Evolutionary conservation across 805 yeast genomes (phyloP), one percentile per base, ranked within the genome.

Genomic region (Saccharomycopsis fermentans): DNA sequence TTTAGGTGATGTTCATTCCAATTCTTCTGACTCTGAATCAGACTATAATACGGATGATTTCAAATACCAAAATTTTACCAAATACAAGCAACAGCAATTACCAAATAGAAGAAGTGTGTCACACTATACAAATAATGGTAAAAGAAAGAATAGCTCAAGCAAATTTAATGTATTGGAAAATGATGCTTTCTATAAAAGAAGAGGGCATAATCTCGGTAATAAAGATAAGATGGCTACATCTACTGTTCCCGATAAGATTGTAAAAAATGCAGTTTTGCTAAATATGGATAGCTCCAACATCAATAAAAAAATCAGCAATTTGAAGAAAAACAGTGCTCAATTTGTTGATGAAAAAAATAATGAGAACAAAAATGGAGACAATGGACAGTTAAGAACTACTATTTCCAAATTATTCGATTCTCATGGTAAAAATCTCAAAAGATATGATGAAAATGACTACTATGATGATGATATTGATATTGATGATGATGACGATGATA

Each of bases 391-490:
- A 52, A 69, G 87, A 47, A 81, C 90, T 1, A 85, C 90, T 1
- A 84, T 90, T 0, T 84, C 90, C 1, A 83, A 84, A 62, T 71
- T 86, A 5, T 86, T 87, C 69, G 92, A 86, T 65, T 79, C 81
- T 12, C 84, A 81, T 64, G 90, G 89, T 1, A 81, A 85, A 0
- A 86, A 83, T 53, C 81, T 89, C 5, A 75, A 91, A 65, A 73
- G 90, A 36, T 86, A 86, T 65, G 83, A 90, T 21, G 86, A 86
- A 0, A 86, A 82, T 65, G 83, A 82, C 66, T 76, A 75, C 14
- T 74, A 75, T 62, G 65, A 72, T 34, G 78, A 74, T 58, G 72
- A 74, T 48, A 78, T 74, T 57, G 78, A 76, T 54, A 78, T 73
- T 32, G 73, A 70, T 40, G 70, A 68, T 51, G 64, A 67, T 52